phyloP scores from a whole-genome alignment of 768 basidiomycete species.

The Kwoniella bestiolae region DNA sequence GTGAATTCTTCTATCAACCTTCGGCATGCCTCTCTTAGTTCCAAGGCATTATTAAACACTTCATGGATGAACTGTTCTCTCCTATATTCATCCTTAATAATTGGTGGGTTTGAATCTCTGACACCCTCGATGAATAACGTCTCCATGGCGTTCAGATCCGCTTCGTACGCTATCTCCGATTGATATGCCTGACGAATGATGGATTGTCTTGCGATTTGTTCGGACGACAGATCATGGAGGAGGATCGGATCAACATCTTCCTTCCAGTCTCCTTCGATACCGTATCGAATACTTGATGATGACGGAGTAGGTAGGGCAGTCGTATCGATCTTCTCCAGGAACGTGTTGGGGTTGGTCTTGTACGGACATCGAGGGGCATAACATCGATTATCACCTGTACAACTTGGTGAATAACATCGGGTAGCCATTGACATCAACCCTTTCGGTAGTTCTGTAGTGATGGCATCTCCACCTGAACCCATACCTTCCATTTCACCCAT shows the following conservation, averaged over 20 bases:
- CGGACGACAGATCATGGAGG: slow-evolving; percentile 70
- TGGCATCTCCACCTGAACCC: slow-evolving; percentile 39
- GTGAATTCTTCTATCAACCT: slow-evolving; percentile 83
- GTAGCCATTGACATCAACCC: slow-evolving; percentile 89
- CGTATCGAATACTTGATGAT: neutral
- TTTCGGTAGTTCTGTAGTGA: slow-evolving; percentile 57
- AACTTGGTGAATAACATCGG: slow-evolving; percentile 85
- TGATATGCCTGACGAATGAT: slow-evolving; percentile 83
- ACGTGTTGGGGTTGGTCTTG: slow-evolving; percentile 41
- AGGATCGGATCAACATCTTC: slow-evolving; percentile 75
- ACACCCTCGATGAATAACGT: slow-evolving; percentile 81
- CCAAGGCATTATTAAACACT: slow-evolving; percentile 89
- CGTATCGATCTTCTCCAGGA: slow-evolving; percentile 7
- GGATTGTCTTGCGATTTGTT: slow-evolving; percentile 80
- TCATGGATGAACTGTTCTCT: slow-evolving; percentile 93
- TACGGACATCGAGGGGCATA: slow-evolving; percentile 74
- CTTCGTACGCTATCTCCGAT: slow-evolving; percentile 85
- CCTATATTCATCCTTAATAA: slow-evolving; percentile 65
- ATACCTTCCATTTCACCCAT: slow-evolving; percentile 67
- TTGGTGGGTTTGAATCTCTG: slow-evolving; percentile 72
- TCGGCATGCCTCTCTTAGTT: slow-evolving; percentile 84
- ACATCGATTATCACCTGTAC: slow-evolving; percentile 76
- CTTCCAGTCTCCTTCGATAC: slow-evolving; percentile 64
- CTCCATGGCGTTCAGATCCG: slow-evolving; percentile 83
- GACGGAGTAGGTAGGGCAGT: slow-evolving; percentile 9